phyloP scores from a whole-genome alignment of 2,329 filamentous ascomycete genomes.

The Ascochyta pisi region DNA sequence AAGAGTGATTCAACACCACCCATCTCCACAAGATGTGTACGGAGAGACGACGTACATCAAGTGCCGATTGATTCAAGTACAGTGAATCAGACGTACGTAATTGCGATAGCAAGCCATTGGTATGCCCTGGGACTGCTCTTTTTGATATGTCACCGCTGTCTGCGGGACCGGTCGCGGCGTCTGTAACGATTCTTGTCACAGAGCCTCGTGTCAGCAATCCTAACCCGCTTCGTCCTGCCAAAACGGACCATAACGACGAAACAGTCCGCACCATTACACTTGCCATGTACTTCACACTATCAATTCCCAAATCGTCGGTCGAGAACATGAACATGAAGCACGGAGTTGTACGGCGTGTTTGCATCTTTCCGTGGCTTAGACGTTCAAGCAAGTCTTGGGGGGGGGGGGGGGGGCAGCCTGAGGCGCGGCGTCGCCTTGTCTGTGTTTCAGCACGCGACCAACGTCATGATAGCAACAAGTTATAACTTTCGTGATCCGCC shows the following conservation, averaged over 20 bases:
- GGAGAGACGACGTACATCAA: not conserved
- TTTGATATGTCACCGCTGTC: not conserved
- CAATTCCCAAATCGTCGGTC: not conserved
- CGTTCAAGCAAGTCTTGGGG: slow-evolving; percentile 25
- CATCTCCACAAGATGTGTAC: not conserved
- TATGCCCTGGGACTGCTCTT: not conserved
- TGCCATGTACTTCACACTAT: not conserved
- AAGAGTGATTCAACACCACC: not conserved
- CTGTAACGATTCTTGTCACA: slow-evolving; percentile 4
- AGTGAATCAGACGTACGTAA: not conserved
- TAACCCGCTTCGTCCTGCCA: slow-evolving; percentile 5
- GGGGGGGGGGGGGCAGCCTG: slow-evolving; percentile 10
- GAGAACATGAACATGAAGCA: slow-evolving; percentile 5
- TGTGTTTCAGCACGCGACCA: slow-evolving; percentile 33
- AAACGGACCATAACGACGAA: not conserved
- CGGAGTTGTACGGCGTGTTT: slow-evolving; percentile 11
- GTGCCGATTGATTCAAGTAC: not conserved
- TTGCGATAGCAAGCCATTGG: not conserved
- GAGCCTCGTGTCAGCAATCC: slow-evolving; percentile 8
- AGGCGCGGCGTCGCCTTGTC: slow-evolving; percentile 30
- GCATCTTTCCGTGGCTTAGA: slow-evolving; percentile 24
- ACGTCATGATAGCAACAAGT: slow-evolving; percentile 14
- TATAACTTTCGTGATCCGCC: slow-evolving; percentile 3
- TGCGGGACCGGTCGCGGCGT: slow-evolving; percentile 3
- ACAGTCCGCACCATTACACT: not conserved